Base-by-base conservation (phyloP, 345 rosid species). In the Eucalyptus sp. region DNA sequence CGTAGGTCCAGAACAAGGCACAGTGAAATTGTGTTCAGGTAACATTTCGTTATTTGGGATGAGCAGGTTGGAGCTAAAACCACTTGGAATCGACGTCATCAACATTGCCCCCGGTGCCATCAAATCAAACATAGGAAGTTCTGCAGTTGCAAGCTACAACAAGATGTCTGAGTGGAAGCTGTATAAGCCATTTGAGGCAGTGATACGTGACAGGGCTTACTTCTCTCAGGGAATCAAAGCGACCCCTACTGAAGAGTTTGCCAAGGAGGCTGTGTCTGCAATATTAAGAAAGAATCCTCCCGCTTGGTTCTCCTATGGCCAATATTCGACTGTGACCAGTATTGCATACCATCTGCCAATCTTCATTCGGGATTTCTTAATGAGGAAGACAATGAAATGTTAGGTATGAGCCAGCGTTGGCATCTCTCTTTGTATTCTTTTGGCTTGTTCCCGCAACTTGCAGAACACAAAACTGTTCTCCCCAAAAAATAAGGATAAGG, bases 61-160 rank as follows among this genome's bases (percentile, higher is more conserved):
- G 41, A 80, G 91, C 92, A 96, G 99, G 91, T 93, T 96, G 95
- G 99, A 97, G 91, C 96, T 97, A 10, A 86, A 92, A 44, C 96
- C 93, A 76, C 93, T 96, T 13, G 99, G 99, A 86, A 97, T 97
- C 13, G 94, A 95, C 50, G 96, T 96, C 29, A 91, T 96, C 89
- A 94, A 90, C 68, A 96, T 97, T 56, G 98, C 93, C 27, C 99
- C 99, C 2, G 99, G 98, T 91, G 98, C 96, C 31, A 87, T 96
- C 90, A 93, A 89, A 89, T 95, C 99, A 43, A 97, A 97, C 93
- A 93, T 96, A 24, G 97, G 94, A 66, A 95, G 91, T 88, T 92
- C 96, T 51, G 97, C 97, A 33, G 17, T 90, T 48, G 91, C 95
- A 20, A 93, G 66, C 93, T 94, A 93, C 94, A 92, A 90, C 86